phyloP scores from a whole-genome alignment of 1,284 basidiomycete genomes.

The Rhodotorula sp. region DNA sequence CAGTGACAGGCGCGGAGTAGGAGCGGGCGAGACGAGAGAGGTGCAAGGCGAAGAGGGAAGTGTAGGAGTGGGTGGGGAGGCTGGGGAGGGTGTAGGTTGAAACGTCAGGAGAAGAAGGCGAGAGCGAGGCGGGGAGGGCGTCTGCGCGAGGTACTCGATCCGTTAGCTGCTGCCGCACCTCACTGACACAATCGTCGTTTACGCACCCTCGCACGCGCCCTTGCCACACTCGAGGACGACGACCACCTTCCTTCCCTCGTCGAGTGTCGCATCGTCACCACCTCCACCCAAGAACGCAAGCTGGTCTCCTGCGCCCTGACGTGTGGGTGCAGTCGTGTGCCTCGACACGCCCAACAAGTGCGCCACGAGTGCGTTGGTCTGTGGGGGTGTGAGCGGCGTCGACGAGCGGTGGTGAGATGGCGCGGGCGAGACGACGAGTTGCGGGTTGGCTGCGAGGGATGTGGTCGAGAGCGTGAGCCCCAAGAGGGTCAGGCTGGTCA shows the following conservation, averaged over 20 bases:
- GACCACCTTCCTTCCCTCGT: constrained; percentile 17
- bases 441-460: too few relatives aligned
- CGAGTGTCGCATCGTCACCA: too few relatives aligned
- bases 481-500: neutral
- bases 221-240: constrained; percentile 35
- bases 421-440: too few relatives aligned
- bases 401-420: too few relatives aligned
- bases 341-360: too few relatives aligned
- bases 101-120: neutral
- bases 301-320: too few relatives aligned
- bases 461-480: neutral
- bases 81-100: constrained; percentile 18
- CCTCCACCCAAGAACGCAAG: too few relatives aligned
- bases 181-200: too few relatives aligned
- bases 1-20: constrained; percentile 3
- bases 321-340: too few relatives aligned
- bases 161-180: too few relatives aligned
- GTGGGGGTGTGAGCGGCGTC: too few relatives aligned
- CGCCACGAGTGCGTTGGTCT: too few relatives aligned
- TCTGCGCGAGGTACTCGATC: neutral
- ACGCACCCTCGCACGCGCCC: constrained; percentile 17
- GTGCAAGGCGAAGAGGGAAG: constrained; percentile 33
- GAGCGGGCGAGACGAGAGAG: constrained; percentile 35
- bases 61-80: constrained; percentile 33
- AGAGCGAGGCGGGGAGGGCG: neutral